Base-by-base conservation (phyloP, 2,329 filamentous ascomycete genomes). In the Thielaviopsis punctulata region DNA sequence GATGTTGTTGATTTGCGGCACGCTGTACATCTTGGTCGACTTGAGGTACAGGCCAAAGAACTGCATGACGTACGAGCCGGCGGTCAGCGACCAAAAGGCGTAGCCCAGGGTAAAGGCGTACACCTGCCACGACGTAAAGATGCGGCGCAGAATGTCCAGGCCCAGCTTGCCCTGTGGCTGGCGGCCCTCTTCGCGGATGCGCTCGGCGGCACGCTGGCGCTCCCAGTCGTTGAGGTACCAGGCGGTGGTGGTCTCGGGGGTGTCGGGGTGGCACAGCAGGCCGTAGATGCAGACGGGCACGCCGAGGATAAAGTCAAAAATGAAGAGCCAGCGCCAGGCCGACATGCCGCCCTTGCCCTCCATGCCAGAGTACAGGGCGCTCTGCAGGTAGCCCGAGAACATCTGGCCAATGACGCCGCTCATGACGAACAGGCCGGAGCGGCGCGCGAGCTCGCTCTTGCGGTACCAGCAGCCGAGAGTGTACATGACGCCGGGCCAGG, bases 131-230 rank as follows among this genome's bases (percentile, higher is more conserved):
- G 64, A 66, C 1, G 56, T 56, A 52, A 66, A 64, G 52, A 70
- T 65, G 52, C 68, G 64, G 46, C 59, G 59, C 51, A 69, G 55
- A 19, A 69, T 63, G 27, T 59, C 57, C 59, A 61, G 62, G 52
- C 68, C 60, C 51, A 68, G 60, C 56, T 65, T 65, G 1, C 65
- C 64, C 2, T 59, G 56, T 2, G 66, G 66, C 47, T 60, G 62
- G 48, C 66, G 63, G 18, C 67, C 68, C 44, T 70, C 68, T 51
- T 79, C 74, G 57, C 83, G 74, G 61, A 90, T 89, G 56, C 84
- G 75, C 45, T 82, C 73, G 13, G 75, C 70, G 56, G 85, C 80
- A 39, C 81, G 73, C 52, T 76, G 69, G 22, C 74, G 73, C 63
- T 89, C 84, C 57, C 79, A 63, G 0, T 66, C 65, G 61, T 60